These are phyloP conservation scores for Solanum pennellii DNA, from an alignment of 257 asterid species.

Conservation along the genomic window DNA sequence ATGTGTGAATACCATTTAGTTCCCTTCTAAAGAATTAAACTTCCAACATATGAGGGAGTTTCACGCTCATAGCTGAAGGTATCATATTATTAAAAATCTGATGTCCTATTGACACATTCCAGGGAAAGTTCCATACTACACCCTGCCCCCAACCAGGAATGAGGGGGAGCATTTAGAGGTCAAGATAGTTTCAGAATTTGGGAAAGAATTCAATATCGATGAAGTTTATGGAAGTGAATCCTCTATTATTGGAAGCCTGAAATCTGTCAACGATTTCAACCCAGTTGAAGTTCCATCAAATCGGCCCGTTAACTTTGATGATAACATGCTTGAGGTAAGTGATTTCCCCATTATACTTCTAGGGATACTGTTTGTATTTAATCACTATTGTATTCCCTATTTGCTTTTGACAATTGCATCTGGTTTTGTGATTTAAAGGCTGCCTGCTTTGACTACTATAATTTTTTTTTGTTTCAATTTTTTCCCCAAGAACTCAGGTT, in stretches of 20 bases:
- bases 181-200: slow-evolving; percentile 60
- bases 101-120: neutral
- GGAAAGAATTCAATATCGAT: slow-evolving; percentile 69
- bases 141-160: slow-evolving; percentile 71
- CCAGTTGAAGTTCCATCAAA: slow-evolving; percentile 73
- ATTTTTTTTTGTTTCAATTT: neutral
- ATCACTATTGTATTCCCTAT: neutral
- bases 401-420: neutral
- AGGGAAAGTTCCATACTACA: slow-evolving; percentile 92
- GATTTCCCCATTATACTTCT: neutral
- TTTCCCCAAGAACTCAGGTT: neutral
- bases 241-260: slow-evolving; percentile 79
- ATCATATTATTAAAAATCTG: neutral
- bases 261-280: slow-evolving; percentile 62
- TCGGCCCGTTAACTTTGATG: slow-evolving; percentile 55
- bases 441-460: neutral
- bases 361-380: neutral
- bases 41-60: neutral
- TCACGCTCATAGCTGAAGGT: neutral
- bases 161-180: slow-evolving; percentile 58
- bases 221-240: slow-evolving; percentile 86
- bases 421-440: neutral
- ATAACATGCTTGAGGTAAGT: slow-evolving; percentile 61
- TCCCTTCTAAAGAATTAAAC: neutral
- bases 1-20: neutral